phyloP scores from a whole-genome alignment of 139 green algal species.

The Diplosphaera chodatii region DNA sequence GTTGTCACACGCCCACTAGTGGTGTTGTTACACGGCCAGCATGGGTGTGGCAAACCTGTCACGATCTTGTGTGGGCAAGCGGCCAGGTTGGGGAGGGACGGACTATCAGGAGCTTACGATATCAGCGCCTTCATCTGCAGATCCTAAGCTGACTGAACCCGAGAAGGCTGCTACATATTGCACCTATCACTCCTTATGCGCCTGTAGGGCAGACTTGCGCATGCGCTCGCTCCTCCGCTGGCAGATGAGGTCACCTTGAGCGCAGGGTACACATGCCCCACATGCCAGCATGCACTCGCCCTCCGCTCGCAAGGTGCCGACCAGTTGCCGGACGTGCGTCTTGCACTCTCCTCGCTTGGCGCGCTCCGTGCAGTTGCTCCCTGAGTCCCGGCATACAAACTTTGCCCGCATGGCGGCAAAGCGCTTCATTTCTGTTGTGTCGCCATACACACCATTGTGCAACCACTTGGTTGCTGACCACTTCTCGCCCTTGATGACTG shows the following conservation, averaged over 20 bases:
- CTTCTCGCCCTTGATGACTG: constrained; percentile 46
- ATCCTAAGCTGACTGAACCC: no score
- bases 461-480: constrained; percentile 60
- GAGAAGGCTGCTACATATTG: no score
- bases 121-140: no score
- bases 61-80: no score
- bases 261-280: constrained; percentile 40
- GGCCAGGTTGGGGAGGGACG: no score
- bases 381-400: background rate
- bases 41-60: no score
- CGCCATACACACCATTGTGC: constrained; percentile 20
- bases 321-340: background rate
- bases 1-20: no score
- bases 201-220: background rate
- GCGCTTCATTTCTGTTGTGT: background rate
- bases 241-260: background rate
- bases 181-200: background rate
- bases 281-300: constrained; percentile 39
- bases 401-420: background rate
- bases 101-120: no score
- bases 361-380: background rate
- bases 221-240: background rate
- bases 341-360: background rate
- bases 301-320: constrained; percentile 4
- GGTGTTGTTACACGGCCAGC: no score